Base-by-base conservation (phyloP, 257 asterid species). In the Phtheirospermum japonicum region DNA sequence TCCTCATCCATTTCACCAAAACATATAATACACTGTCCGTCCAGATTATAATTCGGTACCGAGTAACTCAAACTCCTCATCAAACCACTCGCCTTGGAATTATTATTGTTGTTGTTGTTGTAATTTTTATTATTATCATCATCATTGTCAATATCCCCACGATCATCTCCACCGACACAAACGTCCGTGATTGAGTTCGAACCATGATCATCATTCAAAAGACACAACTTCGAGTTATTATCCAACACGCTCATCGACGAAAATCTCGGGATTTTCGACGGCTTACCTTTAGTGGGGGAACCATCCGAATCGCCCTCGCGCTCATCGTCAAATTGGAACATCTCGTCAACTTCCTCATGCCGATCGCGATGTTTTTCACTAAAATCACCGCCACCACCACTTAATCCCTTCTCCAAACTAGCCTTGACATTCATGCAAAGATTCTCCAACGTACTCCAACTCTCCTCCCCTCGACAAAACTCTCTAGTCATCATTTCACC, bases 401-500 rank as follows among this genome's bases (percentile, higher is more conserved):
- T 48, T 39, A 43, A 61, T 43, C 58, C 56, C 59, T 57, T 66
- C 32, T 74, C 73, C 73, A 82, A 49, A 68, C 70, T 71, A 14
- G 65, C 80, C 77, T 71, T 89, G 7, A 94, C 93, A 57, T 66
- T 71, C 52, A 83, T 58, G 75, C 98, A 89, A 34, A 92, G 66
- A 61, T 67, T 77, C 80, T 92, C 97, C 4, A 89, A 72, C 0
- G 76, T 76, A 48, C 98, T 92, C 82, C 83, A 78, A 48, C 76
- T 76, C 64, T 84, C 95, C 39, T 80, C 83, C 33, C 87, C 95
- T 40, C 88, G 85, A 3, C 75, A 68, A 36, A 82, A 81, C 36
- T 83, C 85, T 17, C 98, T 71, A 13, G 93, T 92, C 97, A 92
- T 89, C 87, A 88, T 88, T 31, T 83, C 90, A 13, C 98, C 98